Evolutionary conservation across 2,329 filamentous ascomycete species (phyloP).

Genomic region (Penicillium occitanis): DNA sequence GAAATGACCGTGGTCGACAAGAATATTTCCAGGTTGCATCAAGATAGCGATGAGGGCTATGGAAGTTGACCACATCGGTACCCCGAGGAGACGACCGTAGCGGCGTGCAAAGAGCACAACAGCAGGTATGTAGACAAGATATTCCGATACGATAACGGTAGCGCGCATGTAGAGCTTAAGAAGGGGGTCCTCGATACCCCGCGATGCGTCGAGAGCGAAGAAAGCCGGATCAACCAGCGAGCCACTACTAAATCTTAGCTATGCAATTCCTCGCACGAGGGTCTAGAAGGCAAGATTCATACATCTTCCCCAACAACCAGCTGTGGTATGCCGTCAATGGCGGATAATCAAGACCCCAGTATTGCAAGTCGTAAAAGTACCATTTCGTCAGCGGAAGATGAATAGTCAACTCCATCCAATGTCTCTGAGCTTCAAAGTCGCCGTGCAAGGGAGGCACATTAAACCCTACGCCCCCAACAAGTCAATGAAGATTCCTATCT

Average conservation of each 20-base stretch:
- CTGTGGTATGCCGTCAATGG: constrained; percentile 97
- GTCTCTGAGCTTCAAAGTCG: constrained; percentile 95
- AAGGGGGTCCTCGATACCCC: constrained; percentile 72
- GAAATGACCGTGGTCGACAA: constrained; percentile 94
- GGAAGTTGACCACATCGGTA: constrained; percentile 77
- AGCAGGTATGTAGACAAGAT: constrained; percentile 83
- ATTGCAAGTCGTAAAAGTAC: constrained; percentile 96
- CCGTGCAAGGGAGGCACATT: constrained; percentile 85
- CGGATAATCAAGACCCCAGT: constrained; percentile 98
- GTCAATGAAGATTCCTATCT: constrained; percentile 14
- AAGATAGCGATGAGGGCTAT: constrained; percentile 86
- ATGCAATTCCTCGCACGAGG: background rate
- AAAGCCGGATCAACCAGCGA: constrained; percentile 74
- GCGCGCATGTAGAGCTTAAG: constrained; percentile 96
- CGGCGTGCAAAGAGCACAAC: constrained; percentile 80
- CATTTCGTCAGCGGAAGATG: constrained; percentile 88
- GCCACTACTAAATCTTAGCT: constrained; percentile 53
- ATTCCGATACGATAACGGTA: constrained; percentile 87
- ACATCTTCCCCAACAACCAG: constrained; percentile 86
- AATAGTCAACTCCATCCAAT: constrained; percentile 97
- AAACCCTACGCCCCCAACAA: constrained; percentile 57
- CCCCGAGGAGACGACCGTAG: constrained; percentile 71
- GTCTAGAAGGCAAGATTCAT: constrained; percentile 32
- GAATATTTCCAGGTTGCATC: constrained; percentile 84
- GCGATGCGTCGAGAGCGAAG: constrained; percentile 83